A percentile compares a stretch with the other conserved stretches of the same genome.
phyloP scores from a whole-genome alignment of 179 eudicot species.

The Patellifolia procumbens region DNA sequence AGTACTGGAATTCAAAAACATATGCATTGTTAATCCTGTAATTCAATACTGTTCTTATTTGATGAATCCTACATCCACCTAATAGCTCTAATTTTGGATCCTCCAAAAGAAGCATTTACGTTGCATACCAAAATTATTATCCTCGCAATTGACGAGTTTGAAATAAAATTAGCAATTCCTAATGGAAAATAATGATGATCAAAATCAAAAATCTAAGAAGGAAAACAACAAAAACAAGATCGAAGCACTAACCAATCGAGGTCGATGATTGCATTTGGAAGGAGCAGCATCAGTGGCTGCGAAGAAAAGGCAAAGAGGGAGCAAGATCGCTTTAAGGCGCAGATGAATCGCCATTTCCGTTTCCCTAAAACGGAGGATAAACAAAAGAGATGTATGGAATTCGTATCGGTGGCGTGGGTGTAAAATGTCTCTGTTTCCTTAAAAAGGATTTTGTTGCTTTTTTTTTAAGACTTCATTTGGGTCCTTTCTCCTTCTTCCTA shows the following conservation, averaged over 20 bases:
- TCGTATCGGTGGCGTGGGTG: no score
- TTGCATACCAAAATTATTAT: background rate
- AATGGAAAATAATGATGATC: background rate
- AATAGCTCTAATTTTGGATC: no score
- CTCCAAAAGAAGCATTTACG: background rate
- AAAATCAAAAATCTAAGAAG: background rate
- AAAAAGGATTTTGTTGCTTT: no score
- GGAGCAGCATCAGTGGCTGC: conserved; percentile 26
- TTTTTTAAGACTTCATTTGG: no score
- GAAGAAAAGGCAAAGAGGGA: background rate
- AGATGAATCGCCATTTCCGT: conserved; percentile 9
- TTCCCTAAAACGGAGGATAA: background rate
- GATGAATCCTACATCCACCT: background rate
- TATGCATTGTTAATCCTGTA: background rate
- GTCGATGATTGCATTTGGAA: conserved; percentile 34
- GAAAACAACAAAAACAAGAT: background rate
- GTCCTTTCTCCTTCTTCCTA: no score
- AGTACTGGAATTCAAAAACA: background rate
- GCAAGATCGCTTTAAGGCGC: conserved; percentile 13
- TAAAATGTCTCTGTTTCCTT: no score
- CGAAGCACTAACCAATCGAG: conserved; percentile 32
- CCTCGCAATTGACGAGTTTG: background rate
- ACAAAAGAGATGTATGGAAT: no score
- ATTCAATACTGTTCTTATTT: background rate
- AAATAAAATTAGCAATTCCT: background rate